Evolutionary conservation across 768 basidiomycete species (phyloP), one percentile per base, ranked within the genome.

Genomic region (Podaxis rugospora): DNA sequence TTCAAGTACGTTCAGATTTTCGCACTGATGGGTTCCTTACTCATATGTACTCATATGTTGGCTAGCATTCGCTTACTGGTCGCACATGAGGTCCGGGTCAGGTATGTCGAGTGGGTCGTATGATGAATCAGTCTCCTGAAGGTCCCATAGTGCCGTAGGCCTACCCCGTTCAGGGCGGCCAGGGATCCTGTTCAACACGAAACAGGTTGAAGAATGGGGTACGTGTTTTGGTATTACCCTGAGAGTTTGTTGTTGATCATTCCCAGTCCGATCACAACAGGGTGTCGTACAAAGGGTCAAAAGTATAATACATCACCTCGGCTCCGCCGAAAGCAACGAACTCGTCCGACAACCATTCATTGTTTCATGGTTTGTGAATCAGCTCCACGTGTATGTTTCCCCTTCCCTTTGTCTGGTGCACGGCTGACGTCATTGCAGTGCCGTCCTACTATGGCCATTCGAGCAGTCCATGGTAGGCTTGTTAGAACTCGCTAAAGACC

Each of bases 181-280:
- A 44, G 69, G 77, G 23, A 85, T 84, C 23, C 76, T 84, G 36
- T 87, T 89, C 76, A 89, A 83, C 61, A 83, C 84, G 5, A 83
- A 84, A 66, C 87, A 90, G 61, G 85, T 87, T 0, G 84, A 88
- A 65, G 88, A 92, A 66, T 92, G 90, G 90, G 76, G 90, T 92
- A 72, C 70, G 89, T 85, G 5, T 14, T 39, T 14, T 23, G 16
- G 39, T 35, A 40, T 21, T 28, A 10, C 42, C 10, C 50, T 52
- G 23, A 9, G 13, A 14, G 4, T 27, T 13, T 14, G 13, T 35
- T 11, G 52, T 52, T 63, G 59, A 55, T 32, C 23, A 35, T 56
- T 36, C 16, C 4, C 64, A 91, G 89, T 92, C 11, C 81, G 78
- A 63, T 87, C 91, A 66, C 88, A 90, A 65, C 80, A 80, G 28